phyloP scores from a whole-genome alignment of 2,329 filamentous ascomycete genomes.

The Colletotrichum noveboracense region DNA sequence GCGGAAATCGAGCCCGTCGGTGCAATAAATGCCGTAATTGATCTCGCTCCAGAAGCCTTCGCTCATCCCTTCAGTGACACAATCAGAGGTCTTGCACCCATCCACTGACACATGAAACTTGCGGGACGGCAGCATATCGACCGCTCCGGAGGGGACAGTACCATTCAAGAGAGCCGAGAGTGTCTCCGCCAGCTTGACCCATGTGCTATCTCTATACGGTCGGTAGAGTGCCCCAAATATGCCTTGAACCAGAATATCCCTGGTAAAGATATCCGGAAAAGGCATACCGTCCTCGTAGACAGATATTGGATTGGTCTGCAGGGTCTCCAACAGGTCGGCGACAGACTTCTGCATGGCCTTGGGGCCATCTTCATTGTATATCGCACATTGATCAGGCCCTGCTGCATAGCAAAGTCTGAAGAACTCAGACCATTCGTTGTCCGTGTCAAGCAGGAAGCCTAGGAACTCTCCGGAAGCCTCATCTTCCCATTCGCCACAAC shows the following conservation, averaged over 20 bases:
- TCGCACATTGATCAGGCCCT: neutral
- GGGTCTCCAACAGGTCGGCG: neutral
- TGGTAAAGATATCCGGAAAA: neutral
- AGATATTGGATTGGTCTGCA: neutral
- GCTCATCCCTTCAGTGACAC: neutral
- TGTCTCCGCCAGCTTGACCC: neutral
- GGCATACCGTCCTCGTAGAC: neutral
- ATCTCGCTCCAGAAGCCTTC: neutral
- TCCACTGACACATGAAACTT: neutral
- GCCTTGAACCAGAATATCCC: neutral
- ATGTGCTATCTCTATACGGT: neutral
- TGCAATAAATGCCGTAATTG: constrained; percentile 33
- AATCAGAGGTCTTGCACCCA: neutral
- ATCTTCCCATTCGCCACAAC: constrained; percentile 40
- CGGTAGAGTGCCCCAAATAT: neutral
- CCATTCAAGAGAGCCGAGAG: neutral
- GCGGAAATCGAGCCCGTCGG: constrained; percentile 35
- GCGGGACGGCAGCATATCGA: neutral
- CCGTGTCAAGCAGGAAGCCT: neutral
- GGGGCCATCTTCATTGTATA: neutral
- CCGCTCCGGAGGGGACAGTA: neutral
- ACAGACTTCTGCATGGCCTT: neutral
- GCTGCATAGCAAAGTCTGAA: neutral
- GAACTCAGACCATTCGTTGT: neutral
- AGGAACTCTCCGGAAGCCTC: constrained; percentile 28